Evolutionary conservation across 345 rosid species (phyloP), one percentile per base, ranked within the genome.

Genomic region (Durio zibethinus): DNA sequence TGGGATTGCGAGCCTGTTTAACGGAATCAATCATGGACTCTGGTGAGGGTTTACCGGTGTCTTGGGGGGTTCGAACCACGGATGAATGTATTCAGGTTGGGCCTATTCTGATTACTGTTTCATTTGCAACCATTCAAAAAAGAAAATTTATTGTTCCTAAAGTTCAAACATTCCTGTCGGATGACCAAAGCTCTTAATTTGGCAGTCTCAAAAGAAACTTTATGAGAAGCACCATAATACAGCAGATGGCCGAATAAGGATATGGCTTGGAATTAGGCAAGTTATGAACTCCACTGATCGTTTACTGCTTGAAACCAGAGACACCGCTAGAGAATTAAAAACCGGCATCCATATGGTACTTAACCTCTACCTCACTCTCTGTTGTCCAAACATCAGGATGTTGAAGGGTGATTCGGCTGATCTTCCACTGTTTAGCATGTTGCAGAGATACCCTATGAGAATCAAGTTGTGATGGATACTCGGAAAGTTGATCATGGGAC

Each of bases 281-380:
- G 79, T 82, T 38, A 91, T 89, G 93, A 91, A 91, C 84, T 75
- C 91, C 69, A 84, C 91, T 70, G 93, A 91, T 79, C 83, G 78
- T 53, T 78, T 91, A 36, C 85, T 91, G 11, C 78, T 84, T 54
- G 86, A 87, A 79, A 89, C 95, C 38, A 85, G 87, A 82, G 87
- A 89, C 35, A 40, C 56, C 4, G 93, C 95, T 36, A 81, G 76
- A 83, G 91, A 91, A 73, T 78, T 91, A 75, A 82, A 84, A 65
- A 91, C 95, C 47, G 95, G 91, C 79, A 88, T 91, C 69, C 92
- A 89, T 76, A 91, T 91, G 95, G 93, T 91, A 86, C 62, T 48
- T n/a, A 36, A 18, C 29, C 14, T 50, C 38, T 62, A 2, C 40
- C 43, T 20, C 14, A 38, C 4, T 33, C 4, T 21, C 4, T 47